Evolutionary conservation across 1,284 basidiomycete genomes (phyloP).

Genomic region (Ganoderma boninense): DNA sequence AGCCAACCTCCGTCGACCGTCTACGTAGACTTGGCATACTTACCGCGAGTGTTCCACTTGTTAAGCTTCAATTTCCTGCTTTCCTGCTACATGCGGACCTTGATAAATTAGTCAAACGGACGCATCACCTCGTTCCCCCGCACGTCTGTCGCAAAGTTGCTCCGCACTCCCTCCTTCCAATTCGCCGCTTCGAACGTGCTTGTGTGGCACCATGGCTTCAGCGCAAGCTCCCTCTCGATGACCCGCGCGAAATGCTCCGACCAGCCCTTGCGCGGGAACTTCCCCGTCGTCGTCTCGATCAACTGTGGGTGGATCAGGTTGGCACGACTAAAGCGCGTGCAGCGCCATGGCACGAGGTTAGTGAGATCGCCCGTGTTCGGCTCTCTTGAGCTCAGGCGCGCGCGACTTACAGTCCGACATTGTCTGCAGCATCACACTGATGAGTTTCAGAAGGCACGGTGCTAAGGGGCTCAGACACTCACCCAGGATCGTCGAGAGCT

Average conservation of each 20-base stretch:
- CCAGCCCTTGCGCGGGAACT: conserved; percentile 58
- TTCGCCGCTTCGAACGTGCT: conserved; percentile 56
- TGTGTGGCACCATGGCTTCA: conserved; percentile 64
- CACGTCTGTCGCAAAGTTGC: conserved; percentile 60
- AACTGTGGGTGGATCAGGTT: conserved; percentile 54
- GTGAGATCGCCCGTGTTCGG: neutral
- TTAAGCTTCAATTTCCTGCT: neutral
- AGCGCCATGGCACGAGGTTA: neutral
- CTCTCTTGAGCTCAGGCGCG: neutral
- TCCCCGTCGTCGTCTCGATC: conserved; percentile 51
- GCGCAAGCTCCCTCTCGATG: conserved; percentile 54
- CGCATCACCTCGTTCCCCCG: conserved; percentile 54
- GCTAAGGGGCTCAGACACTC: conserved; percentile 18
- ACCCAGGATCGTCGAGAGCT: conserved; percentile 60
- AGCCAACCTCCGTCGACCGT: no score
- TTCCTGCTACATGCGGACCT: neutral
- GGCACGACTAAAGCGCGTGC: conserved; percentile 45
- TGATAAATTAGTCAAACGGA: conserved; percentile 44
- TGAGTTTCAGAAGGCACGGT: neutral
- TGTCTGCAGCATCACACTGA: conserved; percentile 42
- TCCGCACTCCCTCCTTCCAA: conserved; percentile 54
- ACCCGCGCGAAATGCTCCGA: conserved; percentile 54
- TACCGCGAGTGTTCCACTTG: no score
- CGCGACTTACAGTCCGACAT: conserved; percentile 53
- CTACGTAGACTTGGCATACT: no score